These are phyloP conservation scores for Populus hybrid DNA, from an alignment of 441 rosid genomes.

Conservation along the genomic window DNA sequence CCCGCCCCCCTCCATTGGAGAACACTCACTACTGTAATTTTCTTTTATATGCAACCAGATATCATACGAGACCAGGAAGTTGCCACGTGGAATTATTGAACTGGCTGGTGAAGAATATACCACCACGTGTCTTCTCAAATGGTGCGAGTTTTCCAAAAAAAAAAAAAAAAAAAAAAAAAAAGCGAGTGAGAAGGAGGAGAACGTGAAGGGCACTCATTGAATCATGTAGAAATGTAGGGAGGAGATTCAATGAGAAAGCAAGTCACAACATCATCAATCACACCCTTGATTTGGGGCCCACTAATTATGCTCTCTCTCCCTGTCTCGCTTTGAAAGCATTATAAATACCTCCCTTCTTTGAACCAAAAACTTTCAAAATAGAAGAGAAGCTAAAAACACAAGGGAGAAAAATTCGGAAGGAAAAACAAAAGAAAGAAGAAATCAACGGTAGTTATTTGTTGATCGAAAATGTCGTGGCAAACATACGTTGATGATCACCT, in stretches of 20 bases:
- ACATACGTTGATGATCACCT: constrained; percentile 83
- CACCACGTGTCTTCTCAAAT: neutral
- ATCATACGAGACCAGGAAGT: neutral
- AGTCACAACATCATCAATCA: neutral
- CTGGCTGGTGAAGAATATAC: neutral
- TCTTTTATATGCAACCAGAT: neutral
- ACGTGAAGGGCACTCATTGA: constrained; percentile 37
- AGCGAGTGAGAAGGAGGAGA: constrained; percentile 1
- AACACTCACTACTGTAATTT: neutral
- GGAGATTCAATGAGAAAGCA: constrained; percentile 1
- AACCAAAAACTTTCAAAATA: constrained; percentile 7
- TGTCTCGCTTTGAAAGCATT: neutral
- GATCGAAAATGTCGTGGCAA: constrained; percentile 79
- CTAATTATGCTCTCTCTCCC: neutral
- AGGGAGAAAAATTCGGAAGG: neutral
- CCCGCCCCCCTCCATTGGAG: neutral
- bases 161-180: neutral
- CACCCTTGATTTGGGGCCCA: constrained; percentile 12
- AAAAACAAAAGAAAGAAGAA: neutral
- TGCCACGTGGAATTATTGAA: neutral
- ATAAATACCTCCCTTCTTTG: constrained; percentile 19
- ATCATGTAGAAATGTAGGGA: constrained; percentile 18
- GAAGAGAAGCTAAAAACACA: neutral
- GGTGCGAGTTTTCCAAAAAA: neutral
- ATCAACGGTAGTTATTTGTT: neutral